These are phyloP conservation scores for Gossypium rotundifolium DNA, from an alignment of 345 rosid genomes.

Conservation along the genomic window DNA sequence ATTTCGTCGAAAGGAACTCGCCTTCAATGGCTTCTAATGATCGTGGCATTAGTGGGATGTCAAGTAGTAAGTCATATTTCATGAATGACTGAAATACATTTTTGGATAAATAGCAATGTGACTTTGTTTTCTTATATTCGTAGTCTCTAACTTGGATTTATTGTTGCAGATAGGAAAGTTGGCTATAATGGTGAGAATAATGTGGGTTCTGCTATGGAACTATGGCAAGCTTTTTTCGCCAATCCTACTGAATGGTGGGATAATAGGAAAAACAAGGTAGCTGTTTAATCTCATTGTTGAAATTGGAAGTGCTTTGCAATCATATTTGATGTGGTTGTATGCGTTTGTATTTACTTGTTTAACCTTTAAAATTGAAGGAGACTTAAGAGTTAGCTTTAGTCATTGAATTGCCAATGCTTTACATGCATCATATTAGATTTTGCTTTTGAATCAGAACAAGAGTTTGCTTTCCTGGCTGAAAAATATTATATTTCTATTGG, in stretches of 20 bases:
- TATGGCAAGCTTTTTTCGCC: slow-evolving; percentile 62
- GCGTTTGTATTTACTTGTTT: neutral
- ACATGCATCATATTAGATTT: slow-evolving; percentile 3
- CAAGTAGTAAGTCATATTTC: slow-evolving; percentile 25
- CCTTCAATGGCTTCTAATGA: slow-evolving; percentile 20
- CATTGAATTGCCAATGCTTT: neutral
- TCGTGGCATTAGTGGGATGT: slow-evolving; percentile 19
- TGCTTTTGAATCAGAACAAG: neutral
- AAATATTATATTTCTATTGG: neutral
- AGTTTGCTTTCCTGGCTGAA: neutral
- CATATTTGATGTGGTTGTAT: neutral
- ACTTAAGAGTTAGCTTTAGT: neutral
- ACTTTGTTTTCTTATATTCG: neutral
- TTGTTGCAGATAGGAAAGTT: slow-evolving; percentile 28
- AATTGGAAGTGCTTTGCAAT: neutral
- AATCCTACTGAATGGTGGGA: slow-evolving; percentile 69
- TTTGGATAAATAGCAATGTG: neutral
- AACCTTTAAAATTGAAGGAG: neutral
- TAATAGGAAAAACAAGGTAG: slow-evolving; percentile 60
- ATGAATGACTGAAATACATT: neutral
- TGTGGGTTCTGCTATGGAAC: slow-evolving; percentile 30
- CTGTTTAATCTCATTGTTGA: neutral
- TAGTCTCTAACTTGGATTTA: neutral
- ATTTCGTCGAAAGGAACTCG: slow-evolving; percentile 40
- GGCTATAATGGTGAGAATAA: slow-evolving; percentile 25